Conservation (phyloP, 2,329 filamentous ascomycete genomes). For the Dryadomyces quercivorus region DNA sequence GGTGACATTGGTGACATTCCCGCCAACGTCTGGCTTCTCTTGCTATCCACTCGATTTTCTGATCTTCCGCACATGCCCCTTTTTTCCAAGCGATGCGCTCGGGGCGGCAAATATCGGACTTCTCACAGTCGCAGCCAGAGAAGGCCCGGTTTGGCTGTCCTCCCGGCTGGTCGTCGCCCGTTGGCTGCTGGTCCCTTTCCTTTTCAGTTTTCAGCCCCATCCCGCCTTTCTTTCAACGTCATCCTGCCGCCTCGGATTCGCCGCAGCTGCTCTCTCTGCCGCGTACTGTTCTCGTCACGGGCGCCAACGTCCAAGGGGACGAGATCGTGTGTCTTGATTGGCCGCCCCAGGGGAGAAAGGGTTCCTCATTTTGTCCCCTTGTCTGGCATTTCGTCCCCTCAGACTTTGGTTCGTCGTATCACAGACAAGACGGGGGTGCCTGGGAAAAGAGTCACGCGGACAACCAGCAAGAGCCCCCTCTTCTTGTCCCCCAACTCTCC, state of each 20-base stretch:
- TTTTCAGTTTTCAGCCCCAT: not conserved
- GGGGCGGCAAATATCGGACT: not conserved
- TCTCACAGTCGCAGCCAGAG: not conserved
- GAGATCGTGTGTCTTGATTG: not conserved
- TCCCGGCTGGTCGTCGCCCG: too few species aligned
- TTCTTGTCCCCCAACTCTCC: not conserved
- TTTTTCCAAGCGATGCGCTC: not conserved
- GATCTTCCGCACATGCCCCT: not conserved
- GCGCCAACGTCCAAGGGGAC: not conserved
- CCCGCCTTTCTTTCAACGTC: too few species aligned
- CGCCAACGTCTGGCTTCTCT: too few species aligned
- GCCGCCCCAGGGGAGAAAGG: not conserved
- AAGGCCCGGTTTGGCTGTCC: too few species aligned
- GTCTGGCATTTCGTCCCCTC: not conserved
- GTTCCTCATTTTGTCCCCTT: not conserved
- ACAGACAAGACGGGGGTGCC: not conserved
- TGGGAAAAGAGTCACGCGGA: not conserved
- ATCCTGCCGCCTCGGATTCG: not conserved
- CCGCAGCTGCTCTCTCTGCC: not conserved
- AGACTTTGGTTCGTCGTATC: not conserved
- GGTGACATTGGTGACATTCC: not conserved
- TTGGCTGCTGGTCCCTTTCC: not conserved
- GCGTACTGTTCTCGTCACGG: not conserved
- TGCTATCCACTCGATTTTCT: not conserved
- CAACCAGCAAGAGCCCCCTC: not conserved